Evolutionary conservation across 2,329 filamentous ascomycete species (phyloP), one percentile per base, ranked within the genome.

Genomic region (Monilinia fructigena): DNA sequence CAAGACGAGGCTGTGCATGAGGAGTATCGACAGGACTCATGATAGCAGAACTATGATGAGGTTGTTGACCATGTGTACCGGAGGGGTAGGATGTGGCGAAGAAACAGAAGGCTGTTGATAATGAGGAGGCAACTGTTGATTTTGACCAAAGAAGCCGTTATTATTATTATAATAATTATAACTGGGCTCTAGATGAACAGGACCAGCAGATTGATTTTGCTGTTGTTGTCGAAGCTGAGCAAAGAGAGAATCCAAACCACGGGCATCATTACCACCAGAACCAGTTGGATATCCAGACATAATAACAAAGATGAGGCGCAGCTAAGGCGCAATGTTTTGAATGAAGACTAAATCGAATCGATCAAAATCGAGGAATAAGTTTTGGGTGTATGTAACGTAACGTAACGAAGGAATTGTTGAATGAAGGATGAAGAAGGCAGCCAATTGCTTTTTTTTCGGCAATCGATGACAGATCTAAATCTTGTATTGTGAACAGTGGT

Each of bases 41-140:
- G 72, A 87, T 79, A 69, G 83, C 82, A 66, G 85, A 86, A 52
- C 79, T 77, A 74, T 86, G 83, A 66, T 82, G 82, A 66, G 85
- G 84, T 58, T 84, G 82, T 31, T 82, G 82, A 66, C 82, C 82
- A 68, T 78, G 76, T 23, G 76, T 23, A 79, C 79, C 12, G 82
- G 81, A 60, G 86, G 85, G 54, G 84, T 86, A 72, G 83, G 83
- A 64, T 86, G 75, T 47, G 84, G 82, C 53, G 85, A 86, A 18
- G 85, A 84, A 40, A 86, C 83, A 23, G 82, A 82, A 47, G 85
- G 83, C 68, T 82, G 81, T 66, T 82, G 82, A 71, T 86, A 84
- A 55, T 76, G 77, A 62, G 78, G 70, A 68, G 69, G 69, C 62
- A 66, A 59, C 55, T 72, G 70, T 62, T 70, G 65, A 31, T 70